Evolutionary conservation across 2,329 filamentous ascomycete genomes (phyloP), one percentile per base, ranked within the genome.

Genomic region (Ramularia collo-cygni): DNA sequence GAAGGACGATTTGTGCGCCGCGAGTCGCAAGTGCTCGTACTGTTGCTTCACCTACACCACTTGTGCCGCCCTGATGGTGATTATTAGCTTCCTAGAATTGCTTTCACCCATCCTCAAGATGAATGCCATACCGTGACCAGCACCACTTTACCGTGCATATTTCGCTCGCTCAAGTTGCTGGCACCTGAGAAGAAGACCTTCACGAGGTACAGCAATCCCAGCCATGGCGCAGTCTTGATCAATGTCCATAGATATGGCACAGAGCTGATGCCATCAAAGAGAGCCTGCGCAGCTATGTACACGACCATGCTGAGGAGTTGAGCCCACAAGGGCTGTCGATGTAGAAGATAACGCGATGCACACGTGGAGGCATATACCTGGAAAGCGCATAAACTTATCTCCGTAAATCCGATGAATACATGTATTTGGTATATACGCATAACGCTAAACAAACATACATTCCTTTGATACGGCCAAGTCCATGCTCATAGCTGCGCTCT

Each of bases 91-190:
- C 12, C 10, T 16, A 14, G 9, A 24, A 8, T 8, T 14, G 31
- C 14, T 5, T 34, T 8, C 4, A 19, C 10, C 35, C 6, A 8
- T 19, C 3, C 8, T 8, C 16, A 4, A 30, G 2, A 24, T 7
- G 5, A 21, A 44, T 7, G 19, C 18, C 67, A 37, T 71, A 81
- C 89, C 13, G 92, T 98, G 37, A 98, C 77, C 72, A 98, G 81
- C 31, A 95, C 75, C 35, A 98, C 87, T 60, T 93, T 93, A 34
- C 87, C 88, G 64, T 95, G 88, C 80, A 98, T 88, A 40, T 83
- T 74, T 43, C 86, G 76, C 60, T 95, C 88, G 17, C 85, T 76
- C 29, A 65, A 67, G 63, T 92, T 95, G 52, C 65, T 68, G 9
- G 81, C 76, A 51, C 92, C 93, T 49, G 78, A 77, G 56, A 82